Conservation (phyloP, 495 filamentous ascomycete species). For the Diplogelasinospora grovesii region DNA sequence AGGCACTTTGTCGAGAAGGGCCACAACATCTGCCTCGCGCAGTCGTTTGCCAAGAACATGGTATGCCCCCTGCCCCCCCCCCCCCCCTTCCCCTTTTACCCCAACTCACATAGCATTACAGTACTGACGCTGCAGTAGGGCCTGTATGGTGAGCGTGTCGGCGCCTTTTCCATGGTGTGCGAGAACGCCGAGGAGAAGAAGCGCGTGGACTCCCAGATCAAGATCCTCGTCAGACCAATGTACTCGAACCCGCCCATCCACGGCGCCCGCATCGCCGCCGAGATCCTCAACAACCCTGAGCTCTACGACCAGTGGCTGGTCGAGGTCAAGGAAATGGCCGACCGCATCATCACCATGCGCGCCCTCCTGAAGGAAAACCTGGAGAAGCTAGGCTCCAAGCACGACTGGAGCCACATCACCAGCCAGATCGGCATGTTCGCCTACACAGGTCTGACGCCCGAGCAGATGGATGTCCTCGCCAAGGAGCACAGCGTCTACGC, state of each 20-base stretch:
- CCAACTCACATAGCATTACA: no score
- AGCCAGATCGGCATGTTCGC: slow-evolving; percentile 99
- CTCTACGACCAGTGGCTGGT: slow-evolving; percentile 91
- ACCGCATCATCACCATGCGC: slow-evolving; percentile 98
- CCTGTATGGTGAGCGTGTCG: slow-evolving; percentile 96
- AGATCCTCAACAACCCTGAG: slow-evolving; percentile 81
- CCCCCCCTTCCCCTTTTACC: no score
- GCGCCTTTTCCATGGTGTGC: slow-evolving; percentile 90
- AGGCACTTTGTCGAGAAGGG: slow-evolving; percentile 88
- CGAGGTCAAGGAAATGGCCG: slow-evolving; percentile 98
- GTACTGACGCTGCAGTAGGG: no score
- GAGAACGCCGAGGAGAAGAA: slow-evolving; percentile 84
- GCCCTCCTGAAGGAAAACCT: slow-evolving; percentile 87
- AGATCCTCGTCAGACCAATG: slow-evolving; percentile 92
- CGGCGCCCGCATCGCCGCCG: slow-evolving; percentile 86
- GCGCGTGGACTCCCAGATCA: slow-evolving; percentile 94
- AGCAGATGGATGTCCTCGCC: slow-evolving; percentile 87
- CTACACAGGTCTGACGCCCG: slow-evolving; percentile 86
- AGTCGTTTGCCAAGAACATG: slow-evolving; percentile 99
- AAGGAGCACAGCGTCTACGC: slow-evolving; percentile 98
- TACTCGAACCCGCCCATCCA: slow-evolving; percentile 98
- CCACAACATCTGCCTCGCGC: slow-evolving; percentile 80
- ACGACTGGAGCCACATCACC: slow-evolving; percentile 98
- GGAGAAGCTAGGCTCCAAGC: slow-evolving; percentile 87
- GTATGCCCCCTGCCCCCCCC: no score